Base-by-base conservation (phyloP, 2,329 filamentous ascomycete species). In the Acephala macrosclerotiorum region DNA sequence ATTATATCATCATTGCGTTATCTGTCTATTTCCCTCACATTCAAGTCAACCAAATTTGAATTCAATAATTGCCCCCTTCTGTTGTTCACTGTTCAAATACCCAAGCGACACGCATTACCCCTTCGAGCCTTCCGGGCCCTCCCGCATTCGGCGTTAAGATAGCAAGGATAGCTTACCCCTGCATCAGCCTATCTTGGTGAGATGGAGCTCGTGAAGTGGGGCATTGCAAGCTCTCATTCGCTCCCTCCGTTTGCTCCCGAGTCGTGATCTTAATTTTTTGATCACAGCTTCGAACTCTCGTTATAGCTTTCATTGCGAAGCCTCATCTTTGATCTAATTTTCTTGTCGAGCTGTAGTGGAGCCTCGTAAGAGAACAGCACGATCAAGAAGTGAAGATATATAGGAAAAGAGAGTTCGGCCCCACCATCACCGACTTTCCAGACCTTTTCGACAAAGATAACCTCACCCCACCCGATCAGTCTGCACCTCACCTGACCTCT, bases 161-260 rank as follows among this genome's bases (percentile, higher is more conserved):
- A n/a, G 20, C 58, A 63, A 63, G 29, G 61, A 58, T 58, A 58
- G 61, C 61, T 25, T 53, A 53, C 49, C 49, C 49, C 49, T 53
- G 49, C 29, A 33, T 33, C 29, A 33, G 29, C 49, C 49, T 53
- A 53, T 53, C 49, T 26, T 29, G 11, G 47, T 51, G 42, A 3
- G 42, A 20, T 11, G 11, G 8, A 18, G 40, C 18, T 12, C 12
- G 40, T 1, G 16, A 16, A n/a, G 40, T 42, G 40, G 40, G 40
- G 40, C 40, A 42, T 42, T 6, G 40, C 6, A n/a, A 16, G 40
- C 18, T n/a, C n/a, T 49, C 45, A 49, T 49, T 49, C 20, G 45
- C 45, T 49, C 5, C 49, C 7, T 4, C 49, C 29, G 18, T 3
- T 25, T 5, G 5, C 12, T 33, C 49, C 7, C 5, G 49, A 53